Percentiles rank a stretch among this genome's conserved stretches.
Evolutionary conservation across 2,329 filamentous ascomycete species (phyloP).

Genomic region (Alternaria incomplexa): DNA sequence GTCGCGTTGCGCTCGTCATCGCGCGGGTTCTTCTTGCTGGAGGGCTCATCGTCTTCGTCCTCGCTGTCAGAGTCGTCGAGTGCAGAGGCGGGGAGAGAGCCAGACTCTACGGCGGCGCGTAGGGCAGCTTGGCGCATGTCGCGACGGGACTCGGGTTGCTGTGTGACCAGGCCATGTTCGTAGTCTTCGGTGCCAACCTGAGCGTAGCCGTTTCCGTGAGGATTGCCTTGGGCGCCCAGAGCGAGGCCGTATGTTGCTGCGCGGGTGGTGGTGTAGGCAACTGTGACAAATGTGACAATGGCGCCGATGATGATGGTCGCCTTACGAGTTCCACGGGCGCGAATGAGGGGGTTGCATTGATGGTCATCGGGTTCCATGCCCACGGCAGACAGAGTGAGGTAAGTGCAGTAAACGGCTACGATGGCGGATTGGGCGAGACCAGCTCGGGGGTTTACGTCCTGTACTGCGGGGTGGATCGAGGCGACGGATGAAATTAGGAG

Average conservation of each 20-base stretch:
- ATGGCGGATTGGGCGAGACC: slow-evolving; percentile 97
- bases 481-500: slow-evolving; percentile 81
- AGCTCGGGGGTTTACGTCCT: slow-evolving; percentile 90
- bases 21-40: slow-evolving; percentile 61
- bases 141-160: slow-evolving; percentile 78
- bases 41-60: slow-evolving; percentile 67
- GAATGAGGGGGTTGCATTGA: slow-evolving; percentile 89
- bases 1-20: slow-evolving; percentile 90
- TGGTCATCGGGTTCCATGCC: slow-evolving; percentile 98
- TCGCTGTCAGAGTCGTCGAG: slow-evolving; percentile 74
- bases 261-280: slow-evolving; percentile 96
- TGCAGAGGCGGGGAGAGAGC: slow-evolving; percentile 88
- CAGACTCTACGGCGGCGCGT: slow-evolving; percentile 88
- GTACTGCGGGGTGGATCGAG: slow-evolving; percentile 87
- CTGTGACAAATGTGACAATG: slow-evolving; percentile 93
- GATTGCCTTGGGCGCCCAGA: slow-evolving; percentile 66
- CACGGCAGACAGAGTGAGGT: slow-evolving; percentile 96
- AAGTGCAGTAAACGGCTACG: slow-evolving; percentile 97
- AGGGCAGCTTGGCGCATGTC: slow-evolving; percentile 94
- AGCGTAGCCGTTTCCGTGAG: slow-evolving; percentile 60
- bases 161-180: slow-evolving; percentile 86
- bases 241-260: slow-evolving; percentile 90
- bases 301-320: slow-evolving; percentile 92
- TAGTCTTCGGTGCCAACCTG: slow-evolving; percentile 70
- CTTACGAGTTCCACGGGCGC: slow-evolving; percentile 83